Evolutionary conservation across 306 rosid genomes (phyloP), one percentile per base, ranked within the genome.

Genomic region (Begonia peltatifolia): DNA sequence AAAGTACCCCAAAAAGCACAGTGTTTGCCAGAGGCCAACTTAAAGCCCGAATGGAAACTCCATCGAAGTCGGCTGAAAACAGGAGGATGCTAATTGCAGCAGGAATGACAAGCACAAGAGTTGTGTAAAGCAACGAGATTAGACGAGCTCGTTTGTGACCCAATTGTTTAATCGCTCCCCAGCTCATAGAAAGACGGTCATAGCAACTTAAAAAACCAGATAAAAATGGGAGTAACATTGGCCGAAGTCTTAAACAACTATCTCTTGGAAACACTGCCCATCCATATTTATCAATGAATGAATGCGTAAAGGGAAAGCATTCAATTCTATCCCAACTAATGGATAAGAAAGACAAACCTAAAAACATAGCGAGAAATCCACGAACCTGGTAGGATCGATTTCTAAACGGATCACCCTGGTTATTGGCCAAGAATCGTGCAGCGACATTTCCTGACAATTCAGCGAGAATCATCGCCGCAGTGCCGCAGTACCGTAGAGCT

Each of bases 401-500:
- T 20, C 50, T 36, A 54, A 23, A 14, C 42, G 52, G 57, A 49
- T 52, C 72, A 11, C 58, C 64, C 6, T 56, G 9, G 20, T 23
- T 62, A 35, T 35, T 64, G 0, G 59, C 64, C 14, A 63, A 12
- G 54, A 64, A 75, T 12, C 80, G 73, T 0, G 89, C 84, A 1
- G 69, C 74, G 0, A 79, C 67, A 22, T 69, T 76, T 10, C 97
- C 97, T 6, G 70, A 74, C 46, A 89, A 58, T 23, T 89, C 97
- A 2, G 95, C 90, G 0, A 89, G 88, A 58, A 89, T 89, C 95
- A 82, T 80, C 10, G 97, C 81, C 7, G 97, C 94, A 0, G 97
- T 66, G 58, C 95, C 78, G 43, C 97, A 89, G 58, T 80, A 85
- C 11, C 88, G 65, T 15, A 89, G 94, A 12, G 94, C 90, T 47